These are phyloP conservation scores for Calycina herbarum DNA, from an alignment of 2,329 filamentous ascomycete species.

Conservation along the genomic window DNA sequence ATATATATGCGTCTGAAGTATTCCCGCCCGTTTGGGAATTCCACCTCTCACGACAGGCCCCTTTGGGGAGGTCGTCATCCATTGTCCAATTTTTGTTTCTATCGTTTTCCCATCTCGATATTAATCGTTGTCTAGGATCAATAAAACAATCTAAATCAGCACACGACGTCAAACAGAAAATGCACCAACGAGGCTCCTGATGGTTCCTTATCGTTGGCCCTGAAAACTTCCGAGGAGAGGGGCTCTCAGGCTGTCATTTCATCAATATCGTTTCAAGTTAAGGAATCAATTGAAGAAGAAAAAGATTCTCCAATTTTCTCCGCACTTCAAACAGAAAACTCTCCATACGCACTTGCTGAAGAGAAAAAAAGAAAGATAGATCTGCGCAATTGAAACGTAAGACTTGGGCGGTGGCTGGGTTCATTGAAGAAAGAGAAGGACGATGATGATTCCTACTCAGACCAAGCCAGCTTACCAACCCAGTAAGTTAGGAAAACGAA, in stretches of 20 bases:
- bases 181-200: neutral
- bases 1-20: conserved; percentile 15
- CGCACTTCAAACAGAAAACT: neutral
- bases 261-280: neutral
- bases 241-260: neutral
- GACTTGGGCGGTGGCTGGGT: neutral
- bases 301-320: neutral
- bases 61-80: too few relatives aligned
- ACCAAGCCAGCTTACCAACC: neutral
- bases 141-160: neutral
- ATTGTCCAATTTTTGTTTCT: conserved; percentile 17
- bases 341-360: neutral
- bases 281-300: neutral
- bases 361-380: neutral
- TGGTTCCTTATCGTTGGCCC: neutral
- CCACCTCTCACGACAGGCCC: neutral
- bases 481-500: neutral
- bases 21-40: conserved; percentile 10
- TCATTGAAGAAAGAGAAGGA: neutral
- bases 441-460: neutral
- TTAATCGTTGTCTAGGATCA: neutral
- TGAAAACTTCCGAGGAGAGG: neutral
- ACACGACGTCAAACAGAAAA: neutral
- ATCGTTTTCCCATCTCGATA: neutral
- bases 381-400: neutral